phyloP scores from a whole-genome alignment of 2,329 filamentous ascomycete species.

The Alternaria sp. region DNA sequence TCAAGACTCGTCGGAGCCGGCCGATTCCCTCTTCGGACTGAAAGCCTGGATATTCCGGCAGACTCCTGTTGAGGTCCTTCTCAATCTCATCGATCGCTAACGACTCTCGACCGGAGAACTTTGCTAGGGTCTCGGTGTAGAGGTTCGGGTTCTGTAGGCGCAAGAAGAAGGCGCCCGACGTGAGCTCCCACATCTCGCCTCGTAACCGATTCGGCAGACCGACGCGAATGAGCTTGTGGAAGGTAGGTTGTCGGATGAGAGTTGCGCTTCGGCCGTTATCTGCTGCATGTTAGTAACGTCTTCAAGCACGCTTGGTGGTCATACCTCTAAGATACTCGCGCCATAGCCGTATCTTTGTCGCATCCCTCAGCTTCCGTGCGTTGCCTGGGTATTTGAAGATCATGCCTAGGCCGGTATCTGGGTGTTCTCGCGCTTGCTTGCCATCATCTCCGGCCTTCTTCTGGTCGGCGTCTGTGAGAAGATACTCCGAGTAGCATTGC shows the following conservation, averaged over 20 bases:
- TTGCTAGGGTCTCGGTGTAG: slow-evolving; percentile 82
- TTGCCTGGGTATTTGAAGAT: slow-evolving; percentile 95
- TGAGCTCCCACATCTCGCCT: slow-evolving; percentile 95
- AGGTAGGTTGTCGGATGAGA: slow-evolving; percentile 91
- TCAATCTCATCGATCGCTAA: slow-evolving; percentile 98
- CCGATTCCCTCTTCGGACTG: slow-evolving; percentile 96
- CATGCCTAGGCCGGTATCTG: slow-evolving; percentile 94
- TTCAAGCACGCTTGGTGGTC: slow-evolving; percentile 28
- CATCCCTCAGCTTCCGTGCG: slow-evolving; percentile 88
- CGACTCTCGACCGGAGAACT: slow-evolving; percentile 84
- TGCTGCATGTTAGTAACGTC: slow-evolving; percentile 18
- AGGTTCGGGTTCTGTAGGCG: slow-evolving; percentile 84
- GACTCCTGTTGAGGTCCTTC: slow-evolving; percentile 93
- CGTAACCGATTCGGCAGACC: slow-evolving; percentile 90
- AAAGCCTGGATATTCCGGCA: slow-evolving; percentile 97
- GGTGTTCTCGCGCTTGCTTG: slow-evolving; percentile 63
- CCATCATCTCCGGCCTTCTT: slow-evolving; percentile 45
- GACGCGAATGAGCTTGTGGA: slow-evolving; percentile 95
- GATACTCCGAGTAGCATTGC: slow-evolving; percentile 80
- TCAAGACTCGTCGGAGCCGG: slow-evolving; percentile 85
- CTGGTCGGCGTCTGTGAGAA: slow-evolving; percentile 56
- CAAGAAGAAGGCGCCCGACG: slow-evolving; percentile 88
- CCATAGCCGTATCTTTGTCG: slow-evolving; percentile 97
- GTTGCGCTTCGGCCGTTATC: slow-evolving; percentile 95
- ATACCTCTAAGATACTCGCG: slow-evolving; percentile 82